Base-by-base conservation (phyloP, 768 basidiomycete genomes). In the Tylopilus plumbeoviolaceoides region DNA sequence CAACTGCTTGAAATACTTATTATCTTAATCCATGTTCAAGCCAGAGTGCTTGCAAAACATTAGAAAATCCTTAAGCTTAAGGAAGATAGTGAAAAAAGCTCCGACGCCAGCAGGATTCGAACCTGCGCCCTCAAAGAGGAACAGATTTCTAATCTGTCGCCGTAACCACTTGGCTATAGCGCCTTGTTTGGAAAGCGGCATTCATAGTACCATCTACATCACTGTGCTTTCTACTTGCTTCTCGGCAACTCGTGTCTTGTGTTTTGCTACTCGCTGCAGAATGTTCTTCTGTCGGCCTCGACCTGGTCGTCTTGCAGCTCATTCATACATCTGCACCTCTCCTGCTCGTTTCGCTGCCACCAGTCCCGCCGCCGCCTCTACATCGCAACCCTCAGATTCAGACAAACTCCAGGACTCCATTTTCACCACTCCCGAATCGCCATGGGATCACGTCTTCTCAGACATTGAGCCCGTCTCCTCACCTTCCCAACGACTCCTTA, bases 101-200 rank as follows among this genome's bases (percentile, higher is more conserved):
- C 7, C 80, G 79, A 81, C 78, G 73, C 77, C 78, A 78, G 79
- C 78, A 81, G 77, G 80, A 81, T 75, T 81, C 70, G 80, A 81
- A 82, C 81, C 78, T 82, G 76, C 81, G 81, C 80, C 74, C 80
- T 76, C 78, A 72, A 77, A 81, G 78, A 76, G 80, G 74, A 82
- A 82, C 78, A 81, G 79, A 82, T 69, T 81, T 82, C 81, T 81
- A 82, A 82, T 84, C 81, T 81, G 80, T 83, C 83, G 82, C 82
- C 78, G 78, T 84, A 84, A 84, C 82, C 81, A 83, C 82, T 84
- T 83, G 79, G 82, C 81, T 82, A 84, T 83, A 81, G 83, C 80
- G 82, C 81, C 82, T 64, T 66, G 1, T 23, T 14, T 23, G 12
- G 20, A 1, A 20, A 28, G n/a, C 17, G 10, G 14, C 18, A 4